A percentile compares a stretch with the other conserved stretches of the same genome.
These are phyloP conservation scores for Mycena galericulata DNA, from an alignment of 768 basidiomycete genomes.

Conservation along the genomic window DNA sequence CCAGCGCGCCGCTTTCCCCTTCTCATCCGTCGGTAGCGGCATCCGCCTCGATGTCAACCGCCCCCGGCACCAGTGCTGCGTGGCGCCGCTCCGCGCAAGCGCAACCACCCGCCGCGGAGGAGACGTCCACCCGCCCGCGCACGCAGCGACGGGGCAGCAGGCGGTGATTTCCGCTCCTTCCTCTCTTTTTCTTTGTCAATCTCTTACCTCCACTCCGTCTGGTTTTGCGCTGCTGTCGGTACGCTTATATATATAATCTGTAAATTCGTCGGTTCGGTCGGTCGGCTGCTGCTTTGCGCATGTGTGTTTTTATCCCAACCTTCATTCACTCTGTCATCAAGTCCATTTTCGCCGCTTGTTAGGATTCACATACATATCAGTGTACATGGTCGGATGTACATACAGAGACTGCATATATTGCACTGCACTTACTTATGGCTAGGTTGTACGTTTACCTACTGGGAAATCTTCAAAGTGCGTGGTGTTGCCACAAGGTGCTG, in stretches of 20 bases:
- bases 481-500: no score
- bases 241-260: constrained; percentile 8
- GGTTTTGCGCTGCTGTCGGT: background rate
- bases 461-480: no score
- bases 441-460: no score
- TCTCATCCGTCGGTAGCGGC: background rate
- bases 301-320: constrained; percentile 5
- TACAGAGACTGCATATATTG: background rate
- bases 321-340: background rate
- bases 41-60: constrained; percentile 1
- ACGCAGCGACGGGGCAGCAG: constrained; percentile 21
- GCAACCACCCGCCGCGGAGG: constrained; percentile 6
- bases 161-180: constrained; percentile 11
- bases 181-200: no score
- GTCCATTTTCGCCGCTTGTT: background rate
- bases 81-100: constrained; percentile 28
- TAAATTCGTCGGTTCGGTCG: no score
- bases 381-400: background rate
- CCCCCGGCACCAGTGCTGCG: background rate
- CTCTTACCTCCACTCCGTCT: no score
- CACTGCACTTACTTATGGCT: background rate
- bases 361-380: background rate
- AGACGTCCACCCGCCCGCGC: constrained; percentile 25
- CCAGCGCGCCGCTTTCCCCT: background rate
- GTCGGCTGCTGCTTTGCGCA: constrained; percentile 1